A percentile compares a stretch with the other conserved stretches of the same genome.
phyloP scores from a whole-genome alignment of 106 monocot species.

The Narthecium ossifragum region DNA sequence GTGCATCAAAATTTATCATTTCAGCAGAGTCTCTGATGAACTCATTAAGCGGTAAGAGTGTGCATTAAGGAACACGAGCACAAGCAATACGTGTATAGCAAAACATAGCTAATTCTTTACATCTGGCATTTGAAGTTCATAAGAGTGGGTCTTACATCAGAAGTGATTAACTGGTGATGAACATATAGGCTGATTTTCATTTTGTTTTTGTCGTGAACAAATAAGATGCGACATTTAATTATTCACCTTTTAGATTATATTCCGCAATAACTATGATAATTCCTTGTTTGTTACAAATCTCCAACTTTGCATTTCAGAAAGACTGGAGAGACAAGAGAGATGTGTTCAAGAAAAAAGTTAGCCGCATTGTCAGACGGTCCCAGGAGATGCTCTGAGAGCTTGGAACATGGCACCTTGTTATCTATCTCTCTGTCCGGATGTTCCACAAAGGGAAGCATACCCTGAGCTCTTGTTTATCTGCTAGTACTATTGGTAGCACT shows the following conservation, averaged over 20 bases:
- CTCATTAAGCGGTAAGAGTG: too few species aligned
- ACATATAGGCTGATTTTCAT: background rate
- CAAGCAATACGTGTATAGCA: too few species aligned
- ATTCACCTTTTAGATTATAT: background rate
- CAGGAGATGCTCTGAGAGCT: slow-evolving; percentile 37
- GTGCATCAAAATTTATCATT: too few species aligned
- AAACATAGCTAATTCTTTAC: too few species aligned
- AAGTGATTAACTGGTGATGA: background rate
- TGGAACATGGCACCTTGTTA: background rate
- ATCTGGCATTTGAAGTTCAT: background rate
- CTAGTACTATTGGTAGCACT: background rate
- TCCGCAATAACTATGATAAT: background rate
- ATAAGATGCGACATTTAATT: background rate
- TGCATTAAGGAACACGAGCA: too few species aligned
- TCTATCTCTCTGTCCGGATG: background rate
- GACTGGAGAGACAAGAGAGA: slow-evolving; percentile 52
- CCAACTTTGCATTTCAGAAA: slow-evolving; percentile 29
- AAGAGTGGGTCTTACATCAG: background rate
- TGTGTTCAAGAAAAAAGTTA: slow-evolving; percentile 41
- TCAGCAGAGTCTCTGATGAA: too few species aligned
- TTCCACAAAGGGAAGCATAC: background rate
- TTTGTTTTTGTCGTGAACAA: background rate
- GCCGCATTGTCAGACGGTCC: slow-evolving; percentile 33
- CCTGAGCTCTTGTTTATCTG: background rate
- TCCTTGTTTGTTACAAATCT: too few species aligned